These are phyloP conservation scores for Solanum peruvianum DNA, from an alignment of 257 asterid species.

Conservation along the genomic window DNA sequence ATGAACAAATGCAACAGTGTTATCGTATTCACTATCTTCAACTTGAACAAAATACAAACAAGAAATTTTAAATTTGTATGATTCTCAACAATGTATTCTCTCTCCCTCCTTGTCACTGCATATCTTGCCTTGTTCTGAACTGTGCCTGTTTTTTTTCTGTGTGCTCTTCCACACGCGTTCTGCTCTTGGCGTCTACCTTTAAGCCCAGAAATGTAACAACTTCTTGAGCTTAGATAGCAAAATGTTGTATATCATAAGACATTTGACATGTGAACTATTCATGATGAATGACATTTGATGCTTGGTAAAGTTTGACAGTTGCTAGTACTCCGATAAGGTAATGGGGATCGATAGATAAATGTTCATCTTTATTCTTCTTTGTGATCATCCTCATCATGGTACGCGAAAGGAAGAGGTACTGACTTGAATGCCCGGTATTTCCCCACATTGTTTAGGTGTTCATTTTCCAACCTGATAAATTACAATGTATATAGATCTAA, in stretches of 20 bases:
- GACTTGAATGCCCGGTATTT: constrained; percentile 78
- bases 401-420: constrained; percentile 65
- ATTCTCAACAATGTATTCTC: not conserved
- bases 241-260: not conserved
- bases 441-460: constrained; percentile 74
- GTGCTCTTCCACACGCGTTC: not conserved
- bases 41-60: not conserved
- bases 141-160: not conserved
- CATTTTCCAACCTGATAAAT: constrained; percentile 74
- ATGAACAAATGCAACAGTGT: not conserved
- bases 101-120: not conserved
- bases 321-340: not conserved
- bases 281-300: not conserved
- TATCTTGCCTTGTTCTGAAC: not conserved
- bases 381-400: constrained; percentile 18
- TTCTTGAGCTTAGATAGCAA: not conserved
- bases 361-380: not conserved
- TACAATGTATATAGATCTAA: not conserved
- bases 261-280: not conserved
- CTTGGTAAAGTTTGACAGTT: not conserved
- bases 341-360: not conserved
- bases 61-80: not conserved
- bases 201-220: not conserved
- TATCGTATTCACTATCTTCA: not conserved
- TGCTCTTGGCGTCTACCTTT: not conserved